Percentiles rank a stretch among this genome's conserved stretches.
Evolutionary conservation across 2,329 filamentous ascomycete species (phyloP).

Genomic region (Aspergillus sp.): DNA sequence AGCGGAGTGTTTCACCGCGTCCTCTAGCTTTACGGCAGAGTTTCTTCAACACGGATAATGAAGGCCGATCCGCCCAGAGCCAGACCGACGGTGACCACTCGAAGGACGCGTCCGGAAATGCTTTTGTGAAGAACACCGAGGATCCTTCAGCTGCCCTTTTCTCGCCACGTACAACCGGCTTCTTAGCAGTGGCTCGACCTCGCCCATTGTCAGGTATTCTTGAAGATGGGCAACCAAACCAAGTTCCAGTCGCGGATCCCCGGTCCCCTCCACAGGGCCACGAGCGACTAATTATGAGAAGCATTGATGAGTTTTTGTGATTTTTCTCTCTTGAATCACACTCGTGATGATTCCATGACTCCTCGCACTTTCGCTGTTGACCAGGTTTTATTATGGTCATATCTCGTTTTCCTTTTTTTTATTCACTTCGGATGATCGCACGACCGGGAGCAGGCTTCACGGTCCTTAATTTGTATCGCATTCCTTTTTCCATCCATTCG

Average conservation of each 20-base stretch:
- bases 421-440: constrained; percentile 28
- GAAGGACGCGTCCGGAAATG: constrained; percentile 32
- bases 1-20: constrained; percentile 35
- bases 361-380: constrained; percentile 12
- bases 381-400: background rate
- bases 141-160: constrained; percentile 41
- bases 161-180: constrained; percentile 46
- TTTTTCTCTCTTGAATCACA: constrained; percentile 13
- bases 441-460: constrained; percentile 46
- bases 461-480: constrained; percentile 25
- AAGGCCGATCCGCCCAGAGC: constrained; percentile 19
- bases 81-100: constrained; percentile 20
- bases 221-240: constrained; percentile 12
- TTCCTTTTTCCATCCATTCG: constrained; percentile 12
- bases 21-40: constrained; percentile 40
- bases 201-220: constrained; percentile 32
- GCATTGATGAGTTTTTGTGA: constrained; percentile 47
- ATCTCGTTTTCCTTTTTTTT: constrained; percentile 15
- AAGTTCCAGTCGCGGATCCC: constrained; percentile 32
- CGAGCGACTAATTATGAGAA: constrained; percentile 45
- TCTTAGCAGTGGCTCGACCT: constrained; percentile 39
- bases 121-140: constrained; percentile 40
- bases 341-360: constrained; percentile 34
- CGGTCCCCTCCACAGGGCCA: constrained; percentile 40
- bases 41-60: constrained; percentile 13